These are phyloP conservation scores for Cyberlindnera japonica DNA, from an alignment of 805 yeast species.

Conservation along the genomic window DNA sequence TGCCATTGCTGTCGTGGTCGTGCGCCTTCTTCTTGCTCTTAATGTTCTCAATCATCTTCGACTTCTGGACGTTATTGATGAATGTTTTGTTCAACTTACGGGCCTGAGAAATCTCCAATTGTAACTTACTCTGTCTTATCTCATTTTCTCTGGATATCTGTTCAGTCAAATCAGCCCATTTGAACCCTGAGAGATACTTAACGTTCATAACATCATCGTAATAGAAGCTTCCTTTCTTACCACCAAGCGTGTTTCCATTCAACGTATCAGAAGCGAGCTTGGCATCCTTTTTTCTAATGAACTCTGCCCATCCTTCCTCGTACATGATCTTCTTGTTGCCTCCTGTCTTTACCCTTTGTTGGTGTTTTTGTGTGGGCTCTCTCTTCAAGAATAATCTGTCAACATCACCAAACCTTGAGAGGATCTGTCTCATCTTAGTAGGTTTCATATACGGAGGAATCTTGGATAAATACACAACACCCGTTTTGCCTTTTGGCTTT, in stretches of 20 bases:
- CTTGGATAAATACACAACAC: conserved; percentile 87
- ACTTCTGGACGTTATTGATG: conserved; percentile 77
- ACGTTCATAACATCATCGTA: conserved; percentile 92
- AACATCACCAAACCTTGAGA: conserved; percentile 80
- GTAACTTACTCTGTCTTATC: conserved; percentile 79
- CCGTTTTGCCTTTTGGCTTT: conserved; percentile 62
- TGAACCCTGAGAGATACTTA: conserved; percentile 85
- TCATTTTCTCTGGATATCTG: conserved; percentile 91
- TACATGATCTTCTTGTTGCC: conserved; percentile 87
- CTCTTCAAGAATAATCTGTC: conserved; percentile 85
- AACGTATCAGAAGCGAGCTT: conserved; percentile 81
- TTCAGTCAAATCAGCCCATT: conserved; percentile 92
- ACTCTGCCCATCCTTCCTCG: conserved; percentile 98
- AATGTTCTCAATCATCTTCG: conserved; percentile 74
- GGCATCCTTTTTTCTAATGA: conserved; percentile 77
- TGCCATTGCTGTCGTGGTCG: too few relatives aligned
- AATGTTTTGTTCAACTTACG: conserved; percentile 81
- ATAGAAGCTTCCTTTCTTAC: conserved; percentile 85
- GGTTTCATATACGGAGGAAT: conserved; percentile 99
- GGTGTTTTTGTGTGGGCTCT: conserved; percentile 65
- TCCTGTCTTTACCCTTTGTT: conserved; percentile 72
- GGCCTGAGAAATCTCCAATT: conserved; percentile 87
- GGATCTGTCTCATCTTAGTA: conserved; percentile 75
- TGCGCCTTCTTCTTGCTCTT: conserved; percentile 32
- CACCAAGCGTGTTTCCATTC: conserved; percentile 88